Base-by-base conservation (phyloP, 192 early-diverging fungal genomes). In the Mortierella claussenii region DNA sequence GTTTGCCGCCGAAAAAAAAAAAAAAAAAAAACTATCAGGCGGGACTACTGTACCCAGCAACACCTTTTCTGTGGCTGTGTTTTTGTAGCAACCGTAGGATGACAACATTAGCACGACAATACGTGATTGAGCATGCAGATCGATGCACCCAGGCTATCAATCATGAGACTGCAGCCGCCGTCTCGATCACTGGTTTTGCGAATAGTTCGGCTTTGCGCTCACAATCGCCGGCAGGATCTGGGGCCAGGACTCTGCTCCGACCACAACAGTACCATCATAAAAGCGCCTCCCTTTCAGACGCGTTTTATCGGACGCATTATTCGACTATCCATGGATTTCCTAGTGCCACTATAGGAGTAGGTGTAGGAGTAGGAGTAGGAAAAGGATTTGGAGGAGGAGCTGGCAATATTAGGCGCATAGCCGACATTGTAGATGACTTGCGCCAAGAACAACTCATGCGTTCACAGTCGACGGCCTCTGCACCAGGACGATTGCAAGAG, bases 61-160 rank as follows among this genome's bases (percentile, higher is more conserved):
- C 31, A n/a, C 55, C 61, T 8, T 53, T 74, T 36, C 9, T 65
- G 18, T 62, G 55, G 2, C 36, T 56, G 1, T 54, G 12, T 15
- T 59, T 63, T 33, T 48, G 53, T 24, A 46, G 54, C 33, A 71
- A 63, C 47, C 43, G 55, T 9, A 53, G 60, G 4, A 63, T 62
- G 52, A 27, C 28, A 1, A n/a, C 28, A 1, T 11, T 48, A 20
- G 69, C 45, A 12, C 23, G 30, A 8, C n/a, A 31, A 13, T 21
- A 30, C 0, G 60, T 62, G 46, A 27, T 43, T 26, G 46, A 56
- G 0, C 69, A 68, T 43, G 54, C 47, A n/a, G 65, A 68, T 28
- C 32, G 20, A 8, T 68, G 55, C n/a, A 50, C 46, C 28, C 60
- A 51, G 10, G 60, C 32, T 0, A 51, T 62, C 47, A 62, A 62